These are phyloP conservation scores for Bremia lactucae DNA, from an alignment of 352 stramenopile genomes.

Conservation along the genomic window DNA sequence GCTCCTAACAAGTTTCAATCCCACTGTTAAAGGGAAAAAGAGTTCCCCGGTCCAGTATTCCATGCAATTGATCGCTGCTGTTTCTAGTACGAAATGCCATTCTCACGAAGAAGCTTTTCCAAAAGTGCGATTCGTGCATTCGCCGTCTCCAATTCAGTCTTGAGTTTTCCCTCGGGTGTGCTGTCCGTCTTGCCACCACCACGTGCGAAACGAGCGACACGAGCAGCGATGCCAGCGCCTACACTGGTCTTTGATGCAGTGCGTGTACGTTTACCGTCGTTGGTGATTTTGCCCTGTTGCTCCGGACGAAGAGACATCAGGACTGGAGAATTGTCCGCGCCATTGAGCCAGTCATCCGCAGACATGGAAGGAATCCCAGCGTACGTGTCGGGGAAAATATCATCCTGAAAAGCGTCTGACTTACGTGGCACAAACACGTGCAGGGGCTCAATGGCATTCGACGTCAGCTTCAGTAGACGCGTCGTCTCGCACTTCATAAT, in stretches of 20 bases:
- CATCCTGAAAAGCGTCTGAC: constrained; percentile 98
- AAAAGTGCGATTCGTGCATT: constrained; percentile 79
- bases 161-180: constrained; percentile 47
- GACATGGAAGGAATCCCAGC: constrained; percentile 90
- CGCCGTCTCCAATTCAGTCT: constrained; percentile 65
- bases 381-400: constrained; percentile 97
- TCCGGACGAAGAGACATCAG: constrained; percentile 91
- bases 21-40: constrained; percentile 17
- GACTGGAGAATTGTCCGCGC: constrained; percentile 89
- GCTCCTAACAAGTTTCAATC: constrained; percentile 19
- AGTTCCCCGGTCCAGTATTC: constrained; percentile 15
- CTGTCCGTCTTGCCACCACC: constrained; percentile 28
- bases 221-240: constrained; percentile 28
- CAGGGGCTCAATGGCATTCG: constrained; percentile 95
- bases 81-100: constrained; percentile 75
- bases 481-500: constrained; percentile 97
- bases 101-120: constrained; percentile 67
- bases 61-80: constrained; percentile 10
- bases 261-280: constrained; percentile 67
- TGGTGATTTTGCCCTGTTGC: constrained; percentile 76
- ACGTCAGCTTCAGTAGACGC: constrained; percentile 92
- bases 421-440: constrained; percentile 95
- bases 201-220: constrained; percentile 35
- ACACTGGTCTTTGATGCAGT: constrained; percentile 27
- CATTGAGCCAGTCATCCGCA: constrained; percentile 92